These are phyloP conservation scores for Colletotrichum zoysiae DNA, from an alignment of 2,329 filamentous ascomycete genomes.

Conservation along the genomic window DNA sequence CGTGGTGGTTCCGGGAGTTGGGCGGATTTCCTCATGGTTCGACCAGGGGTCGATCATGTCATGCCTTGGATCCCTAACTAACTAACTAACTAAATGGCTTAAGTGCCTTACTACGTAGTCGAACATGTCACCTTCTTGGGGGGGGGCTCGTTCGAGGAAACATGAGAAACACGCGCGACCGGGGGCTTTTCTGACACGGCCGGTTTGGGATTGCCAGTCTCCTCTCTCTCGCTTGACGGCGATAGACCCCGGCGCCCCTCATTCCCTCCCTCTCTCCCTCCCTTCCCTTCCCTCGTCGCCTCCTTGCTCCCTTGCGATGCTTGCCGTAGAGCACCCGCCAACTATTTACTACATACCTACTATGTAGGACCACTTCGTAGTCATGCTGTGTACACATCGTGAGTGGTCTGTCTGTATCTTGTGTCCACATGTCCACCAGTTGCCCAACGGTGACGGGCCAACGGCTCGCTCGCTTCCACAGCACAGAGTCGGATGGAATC, in stretches of 20 bases:
- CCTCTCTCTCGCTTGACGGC: conserved; percentile 16
- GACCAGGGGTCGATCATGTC: conserved; percentile 37
- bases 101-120: too few species aligned
- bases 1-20: conserved; percentile 13
- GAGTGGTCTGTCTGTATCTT: too few species aligned
- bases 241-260: conserved; percentile 8
- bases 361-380: too few species aligned
- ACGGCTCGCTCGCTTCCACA: background rate
- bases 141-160: conserved; percentile 34
- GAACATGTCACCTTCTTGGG: conserved; percentile 32
- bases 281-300: background rate
- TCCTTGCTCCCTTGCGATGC: background rate
- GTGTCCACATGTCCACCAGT: background rate
- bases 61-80: background rate
- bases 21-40: conserved; percentile 38
- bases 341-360: background rate
- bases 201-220: conserved; percentile 20
- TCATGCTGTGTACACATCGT: background rate
- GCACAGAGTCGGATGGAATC: background rate
- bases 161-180: conserved; percentile 34
- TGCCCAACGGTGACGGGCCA: too few species aligned
- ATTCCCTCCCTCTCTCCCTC: too few species aligned
- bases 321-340: background rate
- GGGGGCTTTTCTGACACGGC: conserved; percentile 34
- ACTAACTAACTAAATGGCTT: too few species aligned